Evolutionary conservation across 768 basidiomycete species (phyloP), one percentile per base, ranked within the genome.

Genomic region (Lepiota brunneoincarnata): DNA sequence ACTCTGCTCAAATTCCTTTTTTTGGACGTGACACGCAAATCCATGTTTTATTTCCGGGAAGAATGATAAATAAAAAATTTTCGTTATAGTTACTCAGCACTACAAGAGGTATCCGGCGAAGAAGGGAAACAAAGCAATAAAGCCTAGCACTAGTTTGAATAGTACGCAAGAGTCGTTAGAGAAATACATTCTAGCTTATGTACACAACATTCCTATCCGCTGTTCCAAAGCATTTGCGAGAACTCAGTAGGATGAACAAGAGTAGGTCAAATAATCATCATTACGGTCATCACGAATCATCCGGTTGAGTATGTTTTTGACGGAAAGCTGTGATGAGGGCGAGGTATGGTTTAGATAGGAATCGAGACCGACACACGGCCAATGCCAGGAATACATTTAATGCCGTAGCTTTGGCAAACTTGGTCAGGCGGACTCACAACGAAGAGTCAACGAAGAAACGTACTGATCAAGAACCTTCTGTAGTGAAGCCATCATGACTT

Each of bases 401-500:
- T 36, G n/a, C 53, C 53, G 18, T 54, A 54, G 9, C 53, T 54
- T 20, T n/a, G 14, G 6, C 31, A 3, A 35, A 6, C 6, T 11
- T 17, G 6, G 20, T 12, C 31, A 37, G 9, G 6, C 17, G 4
- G 14, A 7, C 24, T 14, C 6, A 26, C 20, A 45, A 5, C 6
- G 49, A 18, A 15, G 11, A 14, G 9, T 17, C n/a, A 34, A 14
- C 23, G 10, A 38, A 38, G 2, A 6, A 3, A 38, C 55, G 38
- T 39, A 62, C 61, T 49, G 47, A 4, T 41, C 31, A 17, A 62
- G 41, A 31, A 59, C 36, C 17, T 45, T 42, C 2, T 38, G 18
- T n/a, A 52, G 45, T 1, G 49, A 41, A 11, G 43, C 20, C 39
- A 61, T 66, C 21, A 48, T 2, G 60, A 60, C 24, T 14, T 57